Conservation (phyloP, 192 early-diverging fungal species). For the Entomortierella beljakovae region DNA sequence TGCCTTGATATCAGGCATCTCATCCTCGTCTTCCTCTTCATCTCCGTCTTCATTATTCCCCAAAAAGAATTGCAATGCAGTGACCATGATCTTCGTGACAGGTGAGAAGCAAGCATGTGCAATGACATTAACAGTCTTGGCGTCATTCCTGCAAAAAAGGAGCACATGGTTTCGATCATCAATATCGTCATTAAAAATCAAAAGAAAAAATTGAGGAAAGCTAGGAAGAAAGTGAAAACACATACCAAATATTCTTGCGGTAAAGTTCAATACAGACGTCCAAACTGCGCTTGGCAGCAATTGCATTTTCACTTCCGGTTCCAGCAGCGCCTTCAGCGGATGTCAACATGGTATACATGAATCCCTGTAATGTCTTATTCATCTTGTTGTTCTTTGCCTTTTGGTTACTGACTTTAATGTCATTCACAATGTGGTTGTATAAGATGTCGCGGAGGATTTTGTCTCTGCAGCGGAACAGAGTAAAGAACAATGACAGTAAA, state of each 20-base stretch:
- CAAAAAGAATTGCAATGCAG: conserved; percentile 95
- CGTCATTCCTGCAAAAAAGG: conserved; percentile 89
- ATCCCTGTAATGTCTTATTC: conserved; percentile 97
- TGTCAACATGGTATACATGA: conserved; percentile 97
- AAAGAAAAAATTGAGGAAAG: background rate
- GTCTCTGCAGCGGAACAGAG: conserved; percentile 94
- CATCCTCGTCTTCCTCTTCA: conserved; percentile 75
- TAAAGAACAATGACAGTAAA: conserved; percentile 94
- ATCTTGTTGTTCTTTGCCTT: conserved; percentile 97
- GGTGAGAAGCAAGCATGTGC: conserved; percentile 96
- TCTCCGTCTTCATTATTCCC: conserved; percentile 80
- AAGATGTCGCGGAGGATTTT: conserved; percentile 90
- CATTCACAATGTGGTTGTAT: conserved; percentile 94
- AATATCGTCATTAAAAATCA: no score
- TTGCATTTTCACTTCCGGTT: conserved; percentile 72
- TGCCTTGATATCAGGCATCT: conserved; percentile 72
- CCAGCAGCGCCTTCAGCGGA: conserved; percentile 71
- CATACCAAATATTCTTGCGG: conserved; percentile 92
- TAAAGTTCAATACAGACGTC: conserved; percentile 99
- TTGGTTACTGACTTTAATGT: conserved; percentile 93
- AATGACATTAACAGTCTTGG: conserved; percentile 99
- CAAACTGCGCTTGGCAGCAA: conserved; percentile 96
- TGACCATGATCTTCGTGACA: conserved; percentile 90
- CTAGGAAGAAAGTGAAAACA: background rate
- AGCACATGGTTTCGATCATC: no score